phyloP scores from a whole-genome alignment of 1,284 basidiomycete species.

The Exobasidium rhododendri region DNA sequence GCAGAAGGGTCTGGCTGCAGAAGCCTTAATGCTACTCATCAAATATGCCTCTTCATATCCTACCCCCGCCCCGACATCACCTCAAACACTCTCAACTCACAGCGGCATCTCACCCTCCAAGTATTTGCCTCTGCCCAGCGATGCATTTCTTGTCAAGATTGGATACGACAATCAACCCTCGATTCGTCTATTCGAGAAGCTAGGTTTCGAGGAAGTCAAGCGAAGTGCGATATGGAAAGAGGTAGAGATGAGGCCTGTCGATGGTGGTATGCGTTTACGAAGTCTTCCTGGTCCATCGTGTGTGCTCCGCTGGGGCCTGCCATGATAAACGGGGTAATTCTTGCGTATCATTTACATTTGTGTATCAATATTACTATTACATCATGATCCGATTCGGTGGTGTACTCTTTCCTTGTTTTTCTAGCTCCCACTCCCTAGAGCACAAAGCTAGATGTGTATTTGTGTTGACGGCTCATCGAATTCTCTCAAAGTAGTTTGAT shows the following conservation, averaged over 20 bases:
- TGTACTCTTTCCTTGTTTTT: background rate
- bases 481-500: conserved; percentile 48
- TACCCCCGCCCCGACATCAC: conserved; percentile 7
- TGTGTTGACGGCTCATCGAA: no score
- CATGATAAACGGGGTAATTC: no score
- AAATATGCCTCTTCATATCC: conserved; percentile 26
- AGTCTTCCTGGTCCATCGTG: background rate
- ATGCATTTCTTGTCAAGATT: conserved; percentile 17
- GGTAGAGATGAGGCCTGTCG: conserved; percentile 31
- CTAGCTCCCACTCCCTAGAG: no score
- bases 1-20: conserved; percentile 63
- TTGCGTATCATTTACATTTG: no score
- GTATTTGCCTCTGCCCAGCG: background rate
- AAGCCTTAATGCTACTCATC: conserved; percentile 52
- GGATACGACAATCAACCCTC: conserved; percentile 12
- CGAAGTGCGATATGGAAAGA: conserved; percentile 40
- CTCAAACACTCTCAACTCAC: background rate
- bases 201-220: conserved; percentile 19
- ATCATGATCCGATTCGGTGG: background rate
- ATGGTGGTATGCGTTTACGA: background rate
- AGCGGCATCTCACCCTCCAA: background rate
- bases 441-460: no score
- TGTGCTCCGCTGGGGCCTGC: background rate
- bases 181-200: conserved; percentile 8
- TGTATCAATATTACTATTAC: background rate